Percentiles rank a stretch among this genome's conserved stretches.
Conservation (phyloP, 1,284 basidiomycete genomes). For the Microbotryum violaceum region DNA sequence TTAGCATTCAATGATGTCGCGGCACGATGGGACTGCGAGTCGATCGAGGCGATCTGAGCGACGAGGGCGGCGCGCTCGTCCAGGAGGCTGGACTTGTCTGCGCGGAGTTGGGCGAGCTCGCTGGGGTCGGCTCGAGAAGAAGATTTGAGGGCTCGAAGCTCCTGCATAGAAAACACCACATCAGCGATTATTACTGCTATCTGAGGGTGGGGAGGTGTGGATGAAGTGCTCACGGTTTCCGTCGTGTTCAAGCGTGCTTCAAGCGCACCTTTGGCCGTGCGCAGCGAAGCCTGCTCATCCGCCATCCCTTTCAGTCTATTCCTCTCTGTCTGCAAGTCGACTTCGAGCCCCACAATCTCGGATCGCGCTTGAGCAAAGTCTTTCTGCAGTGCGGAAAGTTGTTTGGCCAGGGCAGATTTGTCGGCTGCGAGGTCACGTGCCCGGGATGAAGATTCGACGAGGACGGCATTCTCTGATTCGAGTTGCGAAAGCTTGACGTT, state of each 20-base stretch:
- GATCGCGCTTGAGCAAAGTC: conserved; percentile 60
- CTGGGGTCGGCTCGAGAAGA: not conserved
- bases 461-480: conserved; percentile 9
- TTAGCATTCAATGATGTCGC: not conserved
- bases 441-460: conserved; percentile 3
- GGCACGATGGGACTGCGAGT: conserved; percentile 9
- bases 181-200: too few species aligned
- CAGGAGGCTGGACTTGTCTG: conserved; percentile 10
- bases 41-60: conserved; percentile 13
- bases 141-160: conserved; percentile 17
- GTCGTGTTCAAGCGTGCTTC: conserved; percentile 9
- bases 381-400: conserved; percentile 50
- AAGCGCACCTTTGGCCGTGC: conserved; percentile 9
- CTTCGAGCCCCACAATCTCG: conserved; percentile 59
- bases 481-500: conserved; percentile 17
- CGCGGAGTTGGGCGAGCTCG: conserved; percentile 8
- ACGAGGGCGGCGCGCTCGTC: conserved; percentile 18
- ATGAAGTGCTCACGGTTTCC: conserved; percentile 10
- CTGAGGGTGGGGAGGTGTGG: too few species aligned
- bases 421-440: conserved; percentile 11
- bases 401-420: conserved; percentile 10
- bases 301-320: conserved; percentile 54
- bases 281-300: conserved; percentile 49
- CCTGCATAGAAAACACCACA: conserved; percentile 1
- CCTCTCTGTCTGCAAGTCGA: conserved; percentile 58